phyloP scores from a whole-genome alignment of 192 early-diverging fungal species.

The Coemansia sp. region DNA sequence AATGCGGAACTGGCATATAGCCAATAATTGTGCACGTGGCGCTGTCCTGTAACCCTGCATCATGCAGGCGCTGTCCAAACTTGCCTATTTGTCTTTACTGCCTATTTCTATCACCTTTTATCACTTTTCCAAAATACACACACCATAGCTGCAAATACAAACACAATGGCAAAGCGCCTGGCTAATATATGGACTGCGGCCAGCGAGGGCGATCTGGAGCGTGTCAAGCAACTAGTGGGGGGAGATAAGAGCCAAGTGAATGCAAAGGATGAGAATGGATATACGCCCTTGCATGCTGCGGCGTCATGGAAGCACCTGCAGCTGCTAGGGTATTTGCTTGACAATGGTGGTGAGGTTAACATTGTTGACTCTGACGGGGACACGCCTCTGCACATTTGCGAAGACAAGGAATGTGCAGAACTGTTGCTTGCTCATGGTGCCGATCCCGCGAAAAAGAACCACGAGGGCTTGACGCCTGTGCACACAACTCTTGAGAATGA shows the following conservation, averaged over 20 bases:
- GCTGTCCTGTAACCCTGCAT: not conserved
- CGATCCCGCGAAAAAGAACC: constrained; percentile 61
- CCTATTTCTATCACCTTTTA: not conserved
- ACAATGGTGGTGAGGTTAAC: constrained; percentile 65
- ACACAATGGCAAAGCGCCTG: constrained; percentile 16
- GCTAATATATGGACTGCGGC: constrained; percentile 72
- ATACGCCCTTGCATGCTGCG: constrained; percentile 79
- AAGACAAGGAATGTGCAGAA: constrained; percentile 67
- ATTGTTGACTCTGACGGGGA: constrained; percentile 78
- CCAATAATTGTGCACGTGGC: not conserved
- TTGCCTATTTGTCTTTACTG: not conserved
- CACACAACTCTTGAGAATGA: constrained; percentile 64
- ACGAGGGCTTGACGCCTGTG: constrained; percentile 57
- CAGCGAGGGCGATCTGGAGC: constrained; percentile 62
- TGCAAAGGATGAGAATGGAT: constrained; percentile 75
- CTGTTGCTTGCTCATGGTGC: constrained; percentile 71
- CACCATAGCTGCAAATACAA: not conserved
- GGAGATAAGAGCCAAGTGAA: constrained; percentile 58
- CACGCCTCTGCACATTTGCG: constrained; percentile 75
- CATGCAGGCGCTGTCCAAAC: not conserved
- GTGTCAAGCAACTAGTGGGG: constrained; percentile 60
- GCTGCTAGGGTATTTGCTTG: constrained; percentile 66
- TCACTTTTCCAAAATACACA: not conserved
- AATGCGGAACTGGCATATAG: not conserved
- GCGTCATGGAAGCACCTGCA: constrained; percentile 70